Evolutionary conservation across 2,329 filamentous ascomycete species (phyloP).

Genomic region (Microsporum audouinii): DNA sequence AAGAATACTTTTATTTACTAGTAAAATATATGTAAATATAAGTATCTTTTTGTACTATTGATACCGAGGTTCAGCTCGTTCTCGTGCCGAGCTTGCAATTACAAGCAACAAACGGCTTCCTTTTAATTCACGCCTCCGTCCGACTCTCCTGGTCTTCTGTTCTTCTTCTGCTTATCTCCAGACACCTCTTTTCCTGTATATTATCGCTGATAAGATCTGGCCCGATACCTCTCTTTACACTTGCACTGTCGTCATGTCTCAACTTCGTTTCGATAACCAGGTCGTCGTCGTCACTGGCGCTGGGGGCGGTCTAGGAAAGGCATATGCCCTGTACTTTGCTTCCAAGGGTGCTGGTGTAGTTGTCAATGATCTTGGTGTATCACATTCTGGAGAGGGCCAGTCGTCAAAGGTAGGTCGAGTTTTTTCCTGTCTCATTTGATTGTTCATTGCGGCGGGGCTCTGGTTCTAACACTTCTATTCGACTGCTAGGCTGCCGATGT

Average conservation of each 20-base stretch:
- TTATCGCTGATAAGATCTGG: not conserved
- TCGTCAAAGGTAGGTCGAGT: constrained; percentile 60
- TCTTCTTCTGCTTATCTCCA: constrained; percentile 11
- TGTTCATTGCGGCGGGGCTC: not conserved
- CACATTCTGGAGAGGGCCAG: constrained; percentile 83
- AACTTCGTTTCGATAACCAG: constrained; percentile 76
- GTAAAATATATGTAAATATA: not conserved
- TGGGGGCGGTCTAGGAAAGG: constrained; percentile 68
- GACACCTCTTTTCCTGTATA: not conserved
- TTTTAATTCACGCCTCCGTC: not conserved
- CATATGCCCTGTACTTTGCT: constrained; percentile 80
- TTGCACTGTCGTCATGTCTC: constrained; percentile 43
- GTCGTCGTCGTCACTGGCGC: constrained; percentile 81
- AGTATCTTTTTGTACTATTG: not conserved
- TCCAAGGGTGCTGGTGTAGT: constrained; percentile 88
- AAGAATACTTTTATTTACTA: not conserved
- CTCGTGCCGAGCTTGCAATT: not conserved
- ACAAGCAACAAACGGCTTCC: not conserved
- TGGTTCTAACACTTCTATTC: not conserved
- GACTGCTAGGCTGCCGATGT: constrained; percentile 49
- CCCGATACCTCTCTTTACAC: not conserved
- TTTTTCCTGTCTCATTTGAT: not conserved
- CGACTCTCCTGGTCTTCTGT: not conserved
- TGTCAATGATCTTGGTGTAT: constrained; percentile 89
- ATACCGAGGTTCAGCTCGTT: not conserved